Evolutionary conservation across 495 filamentous ascomycete species (phyloP), one percentile per base, ranked within the genome.

Genomic region (Corynascus novoguineensis): DNA sequence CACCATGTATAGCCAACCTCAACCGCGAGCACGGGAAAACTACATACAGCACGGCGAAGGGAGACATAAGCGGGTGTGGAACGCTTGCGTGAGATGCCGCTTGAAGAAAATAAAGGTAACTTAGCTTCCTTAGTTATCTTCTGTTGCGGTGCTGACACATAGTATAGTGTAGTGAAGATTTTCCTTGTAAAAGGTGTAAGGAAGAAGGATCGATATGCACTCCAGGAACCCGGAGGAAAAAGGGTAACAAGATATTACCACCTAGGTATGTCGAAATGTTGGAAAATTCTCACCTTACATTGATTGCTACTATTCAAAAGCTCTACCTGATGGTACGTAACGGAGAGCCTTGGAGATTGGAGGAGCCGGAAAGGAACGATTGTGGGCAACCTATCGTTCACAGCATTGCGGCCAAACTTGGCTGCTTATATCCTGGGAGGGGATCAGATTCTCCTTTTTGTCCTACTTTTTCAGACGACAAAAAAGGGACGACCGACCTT

Each of bases 61-160:
- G 50, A 72, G 78, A 58, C 78, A 81, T 62, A 86, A 86, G 68
- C 73, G 84, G 58, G 84, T 87, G 34, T 85, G 83, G 76, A 87
- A 86, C 68, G 84, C 84, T 21, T 87, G 84, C 61, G 84, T 86
- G 69, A 74, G 84, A 59, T 87, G 84, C 75, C 73, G 84, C 58
- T 81, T 86, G 72, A 87, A 86, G 73, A 87, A 87, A 70, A 85
- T 81, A 58, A 87, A 87, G 79, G 83, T 82, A 69, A 45, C 10
- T n/a, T 24, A 22, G 12, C 19, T 4, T 44, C 45, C n/a, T n/a
- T n/a, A n/a, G n/a, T n/a, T n/a, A n/a, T 14, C 7, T 17, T 50
- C 2, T 17, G 25, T 50, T 5, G n/a, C 17, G 8, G 21, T 28
- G 52, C 62, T 68, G 47, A 72, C 54, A 25, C n/a, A n/a, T 24